Evolutionary conservation across 306 rosid species (phyloP), one percentile per base, ranked within the genome.

Genomic region (Malus orientalis): DNA sequence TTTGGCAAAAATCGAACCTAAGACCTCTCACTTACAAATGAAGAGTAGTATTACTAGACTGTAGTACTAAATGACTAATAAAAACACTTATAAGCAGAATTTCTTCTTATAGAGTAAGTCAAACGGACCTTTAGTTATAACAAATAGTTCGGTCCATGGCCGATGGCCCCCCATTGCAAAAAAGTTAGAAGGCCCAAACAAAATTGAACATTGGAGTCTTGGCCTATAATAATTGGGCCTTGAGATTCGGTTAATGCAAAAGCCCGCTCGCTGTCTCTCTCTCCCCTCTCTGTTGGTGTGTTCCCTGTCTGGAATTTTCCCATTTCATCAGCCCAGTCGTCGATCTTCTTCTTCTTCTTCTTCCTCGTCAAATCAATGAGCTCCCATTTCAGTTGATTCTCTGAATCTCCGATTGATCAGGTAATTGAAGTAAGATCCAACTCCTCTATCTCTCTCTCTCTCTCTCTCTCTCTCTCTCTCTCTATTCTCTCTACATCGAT

Each of bases 271-370:
- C 59, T 11, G 10, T 29, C 36, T 16, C 38, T 57, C 76, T 11
- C 1, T 44, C 76, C 11, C 8, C 25, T 14, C 58, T 54, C 11
- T 55, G 16, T 47, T 47, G 55, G 8, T 15, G 55, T 5, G 20
- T n/a, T 55, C 19, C 42, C 69, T 11, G n/a, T 61, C 57, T 49
- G 22, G 22, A 55, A 49, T 38, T 29, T 59, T 68, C 32, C 4
- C 30, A 3, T 16, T 67, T 66, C 70, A 12, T 9, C 62, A n/a
- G 59, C 54, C 5, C 60, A 66, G 73, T 4, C 74, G 44, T 74
- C 18, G 73, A 71, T 79, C 81, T 30, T 22, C 71, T 61, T 20
- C 86, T 13, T 20, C 86, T 13, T 78, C 42, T 23, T 20, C 86
- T 13, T 63, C 70, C 57, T 73, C 69, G 61, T 69, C 70, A 78